These are phyloP conservation scores for Ceriops decandra DNA, from an alignment of 345 rosid species.

Conservation along the genomic window DNA sequence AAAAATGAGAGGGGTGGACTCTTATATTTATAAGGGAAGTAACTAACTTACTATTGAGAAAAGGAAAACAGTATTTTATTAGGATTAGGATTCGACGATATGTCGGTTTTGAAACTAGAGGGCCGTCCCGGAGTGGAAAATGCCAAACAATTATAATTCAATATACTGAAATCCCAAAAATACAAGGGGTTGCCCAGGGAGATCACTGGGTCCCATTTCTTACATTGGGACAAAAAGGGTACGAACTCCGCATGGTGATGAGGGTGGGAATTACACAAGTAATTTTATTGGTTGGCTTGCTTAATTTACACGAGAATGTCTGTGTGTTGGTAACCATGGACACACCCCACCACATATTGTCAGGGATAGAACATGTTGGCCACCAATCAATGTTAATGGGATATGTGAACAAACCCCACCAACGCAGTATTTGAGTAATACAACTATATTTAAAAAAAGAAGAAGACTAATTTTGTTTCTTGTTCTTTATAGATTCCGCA, in stretches of 20 bases:
- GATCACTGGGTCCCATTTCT: slow-evolving; percentile 23
- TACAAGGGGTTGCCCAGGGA: not conserved
- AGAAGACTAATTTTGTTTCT: slow-evolving; percentile 22
- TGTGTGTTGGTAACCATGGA: slow-evolving; percentile 8
- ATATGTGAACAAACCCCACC: slow-evolving; percentile 22
- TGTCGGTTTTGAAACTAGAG: too few relatives aligned
- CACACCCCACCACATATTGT: slow-evolving; percentile 21
- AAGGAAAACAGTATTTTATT: too few relatives aligned
- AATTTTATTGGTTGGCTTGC: too few relatives aligned
- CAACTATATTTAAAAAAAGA: not conserved
- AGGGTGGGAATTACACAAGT: slow-evolving; percentile 6
- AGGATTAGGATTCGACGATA: too few relatives aligned
- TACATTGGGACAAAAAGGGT: not conserved
- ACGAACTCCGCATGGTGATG: slow-evolving; percentile 17
- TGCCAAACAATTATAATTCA: too few relatives aligned
- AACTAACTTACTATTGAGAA: too few relatives aligned
- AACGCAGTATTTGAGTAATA: not conserved
- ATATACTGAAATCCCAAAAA: too few relatives aligned
- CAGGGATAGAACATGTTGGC: slow-evolving; percentile 12
- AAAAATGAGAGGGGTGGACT: too few relatives aligned
- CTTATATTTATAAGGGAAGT: too few relatives aligned
- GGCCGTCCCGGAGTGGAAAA: too few relatives aligned
- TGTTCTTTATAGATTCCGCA: slow-evolving; percentile 21
- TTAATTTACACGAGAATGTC: slow-evolving; percentile 2
- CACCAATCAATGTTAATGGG: slow-evolving; percentile 23